Evolutionary conservation across 192 early-diverging fungal genomes (phyloP), one percentile per base, ranked within the genome.

Genomic region (Coemansia sp.): DNA sequence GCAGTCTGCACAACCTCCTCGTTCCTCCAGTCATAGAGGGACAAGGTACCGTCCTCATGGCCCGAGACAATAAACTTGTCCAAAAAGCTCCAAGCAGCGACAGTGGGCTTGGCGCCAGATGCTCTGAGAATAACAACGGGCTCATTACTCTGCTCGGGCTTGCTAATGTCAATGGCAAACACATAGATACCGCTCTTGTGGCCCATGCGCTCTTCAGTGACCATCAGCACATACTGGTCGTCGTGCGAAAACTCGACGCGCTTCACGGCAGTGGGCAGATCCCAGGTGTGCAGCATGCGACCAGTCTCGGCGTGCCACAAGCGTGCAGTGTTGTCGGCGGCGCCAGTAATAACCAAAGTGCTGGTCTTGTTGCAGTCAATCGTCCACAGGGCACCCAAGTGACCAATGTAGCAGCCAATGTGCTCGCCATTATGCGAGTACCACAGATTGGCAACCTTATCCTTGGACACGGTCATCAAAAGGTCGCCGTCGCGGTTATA

Each of bases 401-500:
- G 98, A 29, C 98, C 98, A 48, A 91, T 84, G 73, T 93, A 95
- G 41, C 90, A 94, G 44, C 98, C 98, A 36, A 99, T 85, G 48
- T 94, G 90, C 86, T 99, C 98, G 67, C 98, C 98, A 77, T 97
- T 99, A 84, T 95, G 93, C 48, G 96, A 93, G 75, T 91, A 98
- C 98, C 98, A 99, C 50, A 94, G 92, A 70, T 91, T 94, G 48
- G 93, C 91, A 63, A 92, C 87, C 69, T 91, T 92, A 88, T 99
- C 98, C 84, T 99, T 99, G 38, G 94, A 89, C 59, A 89, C 90
- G 7, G 95, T 93, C 86, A 99, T 97, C 59, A 99, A 84, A 64
- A 99, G 87, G 82, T 99, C 98, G 44, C 98, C 98, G 76, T 98
- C 98, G 37, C 86, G 74, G 88, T 99, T 99, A 90, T 98, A 99